Percentiles rank a stretch among this genome's conserved stretches.
These are phyloP conservation scores for Fusarium equiseti DNA, from an alignment of 2,329 filamentous ascomycete genomes.

Conservation along the genomic window DNA sequence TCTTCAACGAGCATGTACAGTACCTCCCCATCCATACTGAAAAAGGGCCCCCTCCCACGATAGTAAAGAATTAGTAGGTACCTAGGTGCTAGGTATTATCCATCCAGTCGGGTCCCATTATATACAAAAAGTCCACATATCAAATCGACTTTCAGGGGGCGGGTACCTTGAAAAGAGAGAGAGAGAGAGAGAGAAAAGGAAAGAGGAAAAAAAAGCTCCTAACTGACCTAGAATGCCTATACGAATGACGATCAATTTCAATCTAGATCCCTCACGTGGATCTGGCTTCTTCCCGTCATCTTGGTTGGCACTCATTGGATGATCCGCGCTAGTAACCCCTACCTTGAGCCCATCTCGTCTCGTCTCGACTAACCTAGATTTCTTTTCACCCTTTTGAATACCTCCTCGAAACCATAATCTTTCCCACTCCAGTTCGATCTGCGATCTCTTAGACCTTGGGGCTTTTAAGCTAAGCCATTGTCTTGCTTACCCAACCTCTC, in stretches of 20 bases:
- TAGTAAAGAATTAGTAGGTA: neutral
- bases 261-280: conserved; percentile 31
- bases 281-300: conserved; percentile 23
- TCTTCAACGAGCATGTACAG: neutral
- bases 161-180: conserved; percentile 6
- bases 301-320: conserved; percentile 22
- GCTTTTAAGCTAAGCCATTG: conserved; percentile 13
- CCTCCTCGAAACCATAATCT: conserved; percentile 30
- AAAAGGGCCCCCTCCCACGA: too few relatives aligned
- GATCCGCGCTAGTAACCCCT: conserved; percentile 19
- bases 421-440: neutral
- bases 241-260: conserved; percentile 28
- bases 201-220: conserved; percentile 2
- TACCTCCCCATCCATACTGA: too few relatives aligned
- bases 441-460: conserved; percentile 1
- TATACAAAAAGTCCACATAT: conserved; percentile 13
- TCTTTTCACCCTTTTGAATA: conserved; percentile 17
- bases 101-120: neutral
- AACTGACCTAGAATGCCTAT: conserved; percentile 7
- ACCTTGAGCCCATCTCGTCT: conserved; percentile 5
- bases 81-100: neutral
- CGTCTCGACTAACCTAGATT: neutral
- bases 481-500: conserved; percentile 13
- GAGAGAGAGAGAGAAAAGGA: neutral
- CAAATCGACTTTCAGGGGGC: conserved; percentile 34